Evolutionary conservation across 108 stramenopile genomes (phyloP), one percentile per base, ranked within the genome.

Genomic region (Cyclostephanos tholiformis): DNA sequence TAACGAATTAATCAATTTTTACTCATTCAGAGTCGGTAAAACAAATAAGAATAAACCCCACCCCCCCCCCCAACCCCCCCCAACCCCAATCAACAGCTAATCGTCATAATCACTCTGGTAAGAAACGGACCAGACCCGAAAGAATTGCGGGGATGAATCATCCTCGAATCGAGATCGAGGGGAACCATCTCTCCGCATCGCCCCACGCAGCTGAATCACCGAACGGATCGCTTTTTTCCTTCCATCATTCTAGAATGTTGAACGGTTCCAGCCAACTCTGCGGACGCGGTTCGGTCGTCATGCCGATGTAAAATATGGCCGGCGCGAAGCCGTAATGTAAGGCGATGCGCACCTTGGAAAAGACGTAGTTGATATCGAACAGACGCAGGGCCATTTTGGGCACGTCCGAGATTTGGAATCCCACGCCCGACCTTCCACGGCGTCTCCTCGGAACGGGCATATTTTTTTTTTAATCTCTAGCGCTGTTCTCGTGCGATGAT

Each of bases 381-480:
- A 89, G 41, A 19, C 80, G 66, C 32, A 90, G 48, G 51, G 79
- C 68, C 49, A 77, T 67, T 23, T 61, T 64, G 8, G 90, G 87
- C 8, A 87, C 68, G 43, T 80, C 80, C 14, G 80, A 27, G 6
- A 43, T 48, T 35, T 25, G 41, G 19, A 58, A 79, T 17, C 67
- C 50, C 26, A 63, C 56, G 17, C 87, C 85, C 5, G 77, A 72
- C 64, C 27, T 81, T 38, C 79, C 41, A 48, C 87, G 74, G 63
- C 92, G 88, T 87, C 92, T 83, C 83, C 88, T 78, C 53, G 92
- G 92, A n/a, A 93, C 92, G 10, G 90, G 89, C 92, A 93, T n/a
- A n/a, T 93, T 32, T 19, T 69, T 73, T 29, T 38, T 26, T 17
- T 63, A 43, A 4, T 63, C 62, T 1, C 61, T 2, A 1, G 12